Conservation (phyloP, 805 yeast species). For the Kurtzmaniella fragi region DNA sequence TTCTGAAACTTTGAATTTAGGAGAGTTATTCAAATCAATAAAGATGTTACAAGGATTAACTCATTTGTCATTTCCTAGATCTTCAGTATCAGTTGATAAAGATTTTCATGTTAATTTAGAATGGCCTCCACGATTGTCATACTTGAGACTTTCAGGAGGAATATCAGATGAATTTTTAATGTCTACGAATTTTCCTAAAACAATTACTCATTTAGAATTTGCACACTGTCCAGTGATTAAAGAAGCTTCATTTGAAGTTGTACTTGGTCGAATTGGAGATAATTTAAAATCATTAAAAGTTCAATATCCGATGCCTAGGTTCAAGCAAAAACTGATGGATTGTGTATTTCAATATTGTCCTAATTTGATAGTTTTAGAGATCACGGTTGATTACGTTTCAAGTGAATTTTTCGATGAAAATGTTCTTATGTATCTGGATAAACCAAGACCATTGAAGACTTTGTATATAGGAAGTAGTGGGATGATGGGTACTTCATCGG, state of each 20-base stretch:
- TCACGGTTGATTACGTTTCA: slow-evolving; percentile 77
- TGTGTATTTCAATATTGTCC: slow-evolving; percentile 74
- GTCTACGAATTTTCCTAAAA: slow-evolving; percentile 64
- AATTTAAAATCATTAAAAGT: slow-evolving; percentile 59
- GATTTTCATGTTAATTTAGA: slow-evolving; percentile 32
- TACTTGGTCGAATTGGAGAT: slow-evolving; percentile 62
- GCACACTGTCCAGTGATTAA: slow-evolving; percentile 82
- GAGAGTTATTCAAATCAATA: slow-evolving; percentile 74
- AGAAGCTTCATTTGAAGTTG: slow-evolving; percentile 56
- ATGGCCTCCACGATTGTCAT: slow-evolving; percentile 81
- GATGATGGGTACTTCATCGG: slow-evolving; percentile 74
- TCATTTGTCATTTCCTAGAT: slow-evolving; percentile 81
- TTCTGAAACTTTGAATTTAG: slow-evolving; percentile 82
- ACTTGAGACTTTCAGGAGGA: slow-evolving; percentile 82
- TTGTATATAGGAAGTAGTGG: slow-evolving; percentile 82
- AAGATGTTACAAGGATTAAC: slow-evolving; percentile 57
- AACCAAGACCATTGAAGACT: slow-evolving; percentile 48
- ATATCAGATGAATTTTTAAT: slow-evolving; percentile 74
- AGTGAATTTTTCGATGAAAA: slow-evolving; percentile 33
- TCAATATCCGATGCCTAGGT: slow-evolving; percentile 84
- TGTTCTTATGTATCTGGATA: slow-evolving; percentile 17
- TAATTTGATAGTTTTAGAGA: slow-evolving; percentile 52
- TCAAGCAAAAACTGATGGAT: slow-evolving; percentile 68
- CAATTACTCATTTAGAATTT: slow-evolving; percentile 68
- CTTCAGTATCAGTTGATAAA: slow-evolving; percentile 68